Percentiles rank a stretch among this genome's conserved stretches.
These are phyloP conservation scores for Dipodascus geniculatus DNA, from an alignment of 805 yeast species.

Conservation along the genomic window DNA sequence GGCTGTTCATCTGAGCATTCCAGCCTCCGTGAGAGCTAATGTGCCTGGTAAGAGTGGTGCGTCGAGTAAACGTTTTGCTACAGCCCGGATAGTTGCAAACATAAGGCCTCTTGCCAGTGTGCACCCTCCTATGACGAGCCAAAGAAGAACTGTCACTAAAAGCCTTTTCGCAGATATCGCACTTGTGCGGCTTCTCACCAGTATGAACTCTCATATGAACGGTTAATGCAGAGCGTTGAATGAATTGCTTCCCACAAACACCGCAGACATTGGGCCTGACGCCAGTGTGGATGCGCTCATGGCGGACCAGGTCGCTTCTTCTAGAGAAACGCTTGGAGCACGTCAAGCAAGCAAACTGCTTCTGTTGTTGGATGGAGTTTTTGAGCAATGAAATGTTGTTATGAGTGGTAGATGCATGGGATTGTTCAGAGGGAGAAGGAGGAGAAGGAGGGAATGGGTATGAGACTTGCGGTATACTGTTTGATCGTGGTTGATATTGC, in stretches of 20 bases:
- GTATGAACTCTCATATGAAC: constrained; percentile 75
- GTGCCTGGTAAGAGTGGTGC: constrained; percentile 70
- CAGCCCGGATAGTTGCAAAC: constrained; percentile 61
- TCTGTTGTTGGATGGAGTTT: constrained; percentile 4
- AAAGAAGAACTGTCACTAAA: constrained; percentile 32
- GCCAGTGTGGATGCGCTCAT: constrained; percentile 50
- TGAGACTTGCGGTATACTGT: constrained; percentile 1
- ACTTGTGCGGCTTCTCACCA: constrained; percentile 64
- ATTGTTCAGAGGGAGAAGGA: not conserved
- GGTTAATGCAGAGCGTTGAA: constrained; percentile 70
- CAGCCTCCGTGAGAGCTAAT: constrained; percentile 38
- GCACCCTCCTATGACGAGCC: constrained; percentile 76
- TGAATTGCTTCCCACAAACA: constrained; percentile 64
- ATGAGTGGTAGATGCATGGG: not conserved
- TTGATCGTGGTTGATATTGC: not conserved
- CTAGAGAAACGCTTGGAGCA: constrained; percentile 67
- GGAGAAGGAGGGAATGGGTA: constrained; percentile 3
- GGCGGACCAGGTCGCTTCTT: constrained; percentile 72
- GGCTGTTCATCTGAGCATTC: not conserved
- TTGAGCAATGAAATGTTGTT: not conserved
- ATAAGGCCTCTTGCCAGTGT: constrained; percentile 74
- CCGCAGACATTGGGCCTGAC: constrained; percentile 30
- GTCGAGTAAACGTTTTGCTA: constrained; percentile 51
- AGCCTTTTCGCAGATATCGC: constrained; percentile 29
- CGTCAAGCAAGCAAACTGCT: constrained; percentile 23